Percentiles rank a stretch among this genome's conserved stretches.
These are phyloP conservation scores for Pyrrhoderma lamaoense DNA, from an alignment of 1,284 basidiomycete species.

Conservation along the genomic window DNA sequence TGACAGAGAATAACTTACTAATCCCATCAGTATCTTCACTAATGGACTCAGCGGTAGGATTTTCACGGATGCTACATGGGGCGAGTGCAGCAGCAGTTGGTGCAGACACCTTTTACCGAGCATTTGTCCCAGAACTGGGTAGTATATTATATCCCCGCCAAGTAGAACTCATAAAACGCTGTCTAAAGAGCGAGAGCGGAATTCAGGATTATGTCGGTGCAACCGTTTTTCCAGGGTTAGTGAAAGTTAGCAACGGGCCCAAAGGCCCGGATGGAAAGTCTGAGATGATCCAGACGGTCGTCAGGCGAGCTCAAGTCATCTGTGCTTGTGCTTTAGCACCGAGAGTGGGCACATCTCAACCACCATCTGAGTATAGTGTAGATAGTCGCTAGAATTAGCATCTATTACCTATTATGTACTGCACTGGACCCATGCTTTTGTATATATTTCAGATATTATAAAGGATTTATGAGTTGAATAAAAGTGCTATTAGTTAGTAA, in stretches of 20 bases:
- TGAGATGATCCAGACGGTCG: constrained; percentile 60
- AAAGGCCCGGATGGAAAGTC: constrained; percentile 30
- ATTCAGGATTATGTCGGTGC: constrained; percentile 67
- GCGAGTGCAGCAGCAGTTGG: constrained; percentile 48
- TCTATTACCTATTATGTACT: background rate
- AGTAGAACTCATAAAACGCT: constrained; percentile 73
- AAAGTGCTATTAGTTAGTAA: background rate
- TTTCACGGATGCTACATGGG: constrained; percentile 77
- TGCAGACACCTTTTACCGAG: constrained; percentile 68
- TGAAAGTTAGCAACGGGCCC: constrained; percentile 56
- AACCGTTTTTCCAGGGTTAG: constrained; percentile 76
- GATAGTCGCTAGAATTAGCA: constrained; percentile 3
- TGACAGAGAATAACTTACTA: constrained; percentile 30
- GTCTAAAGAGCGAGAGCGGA: constrained; percentile 62
- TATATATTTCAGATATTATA: constrained; percentile 7
- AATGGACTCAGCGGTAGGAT: constrained; percentile 61
- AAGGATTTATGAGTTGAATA: constrained; percentile 13
- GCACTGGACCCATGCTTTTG: background rate
- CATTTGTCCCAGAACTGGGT: constrained; percentile 73
- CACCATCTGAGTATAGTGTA: constrained; percentile 3
- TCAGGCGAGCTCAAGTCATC: constrained; percentile 74
- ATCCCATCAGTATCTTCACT: constrained; percentile 42
- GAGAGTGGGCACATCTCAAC: constrained; percentile 16
- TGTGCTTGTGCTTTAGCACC: constrained; percentile 64
- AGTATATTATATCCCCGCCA: constrained; percentile 58